Base-by-base conservation (phyloP, 2,329 filamentous ascomycete species). In the Botrytis aclada region DNA sequence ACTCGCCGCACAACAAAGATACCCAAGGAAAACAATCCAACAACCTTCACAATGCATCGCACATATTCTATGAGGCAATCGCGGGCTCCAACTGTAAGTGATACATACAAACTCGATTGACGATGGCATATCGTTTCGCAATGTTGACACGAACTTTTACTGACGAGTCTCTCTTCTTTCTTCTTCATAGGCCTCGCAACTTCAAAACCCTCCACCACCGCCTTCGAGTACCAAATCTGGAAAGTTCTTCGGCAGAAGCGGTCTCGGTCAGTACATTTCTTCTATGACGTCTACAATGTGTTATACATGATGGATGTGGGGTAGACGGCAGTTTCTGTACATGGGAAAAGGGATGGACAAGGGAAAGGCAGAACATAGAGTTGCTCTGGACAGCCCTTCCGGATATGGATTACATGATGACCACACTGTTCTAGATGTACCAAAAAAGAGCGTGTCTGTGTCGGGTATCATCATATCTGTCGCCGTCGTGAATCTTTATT, bases 41-140 rank as follows among this genome's bases (percentile, higher is more conserved):
- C 71, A 67, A 58, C 60, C 74, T 85, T 75, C 70, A 66, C 37
- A 73, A 99, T 99, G 95, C 96, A 99, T 89, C 94, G 95, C 83
- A 98, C 96, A 77, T 99, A 98, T 84, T 97, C 94, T 80, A 97
- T 98, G 96, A 95, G 96, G 91, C 93, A 97, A 85, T 92, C 93
- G 84, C 92, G 96, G 88, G 94, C 94, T 84, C 96, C 96, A 66
- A 99, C 96, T 77, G 96, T 96, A 81, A 97, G 81, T 88, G 51
- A 63, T 74, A 72, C 72, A n/a, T 4, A 9, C 12, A 12, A 70
- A 61, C 54, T 65, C 61, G 41, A 41, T 10, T 16, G 22, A 7
- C 34, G 9, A 20, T 37, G 62, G 6, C 45, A 54, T 12, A 39
- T 39, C 14, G 29, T 37, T n/a, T 29, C 47, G 37, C 61, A 58